Percentiles rank a stretch among this genome's conserved stretches.
phyloP scores from a whole-genome alignment of 495 filamentous ascomycete genomes.

The Annulohypoxylon maeteangense region DNA sequence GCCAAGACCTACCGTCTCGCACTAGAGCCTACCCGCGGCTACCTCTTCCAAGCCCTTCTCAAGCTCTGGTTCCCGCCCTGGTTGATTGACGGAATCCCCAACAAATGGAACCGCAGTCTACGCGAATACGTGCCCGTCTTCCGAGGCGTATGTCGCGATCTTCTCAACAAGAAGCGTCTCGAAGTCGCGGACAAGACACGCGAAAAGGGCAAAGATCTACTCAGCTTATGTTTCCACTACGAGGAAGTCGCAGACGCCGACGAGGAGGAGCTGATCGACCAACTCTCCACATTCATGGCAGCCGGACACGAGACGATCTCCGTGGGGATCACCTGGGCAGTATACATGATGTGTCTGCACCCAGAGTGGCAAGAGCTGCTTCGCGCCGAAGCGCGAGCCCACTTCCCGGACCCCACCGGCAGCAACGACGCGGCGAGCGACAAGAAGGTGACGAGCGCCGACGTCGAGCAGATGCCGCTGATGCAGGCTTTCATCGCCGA shows the following conservation, averaged over 20 bases:
- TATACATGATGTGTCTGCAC: conserved; percentile 41
- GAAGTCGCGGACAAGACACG: conserved; percentile 30
- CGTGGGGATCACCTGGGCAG: conserved; percentile 41
- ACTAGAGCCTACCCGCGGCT: conserved; percentile 11
- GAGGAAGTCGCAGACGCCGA: conserved; percentile 32
- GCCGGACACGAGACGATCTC: conserved; percentile 70
- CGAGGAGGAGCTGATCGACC: conserved; percentile 74
- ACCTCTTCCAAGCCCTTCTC: conserved; percentile 15
- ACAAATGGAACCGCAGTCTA: conserved; percentile 16
- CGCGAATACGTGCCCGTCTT: conserved; percentile 13
- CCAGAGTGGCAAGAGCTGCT: conserved; percentile 40
- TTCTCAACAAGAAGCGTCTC: conserved; percentile 45
- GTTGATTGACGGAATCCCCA: conserved; percentile 18
- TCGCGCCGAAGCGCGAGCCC: conserved; percentile 43
- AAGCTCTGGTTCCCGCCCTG: conserved; percentile 18
- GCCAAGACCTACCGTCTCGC: conserved; percentile 17
- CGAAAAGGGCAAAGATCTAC: conserved; percentile 45
- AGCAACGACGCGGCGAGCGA: not conserved
- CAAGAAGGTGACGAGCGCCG: conserved; percentile 31
- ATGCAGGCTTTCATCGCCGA: conserved; percentile 47
- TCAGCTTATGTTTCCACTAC: conserved; percentile 19
- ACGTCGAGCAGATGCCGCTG: conserved; percentile 38
- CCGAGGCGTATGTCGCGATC: conserved; percentile 20
- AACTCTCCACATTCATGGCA: conserved; percentile 79
- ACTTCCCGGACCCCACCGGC: conserved; percentile 56